These are phyloP conservation scores for Heterobasidion parviporum DNA, from an alignment of 1,284 basidiomycete genomes.

Conservation along the genomic window DNA sequence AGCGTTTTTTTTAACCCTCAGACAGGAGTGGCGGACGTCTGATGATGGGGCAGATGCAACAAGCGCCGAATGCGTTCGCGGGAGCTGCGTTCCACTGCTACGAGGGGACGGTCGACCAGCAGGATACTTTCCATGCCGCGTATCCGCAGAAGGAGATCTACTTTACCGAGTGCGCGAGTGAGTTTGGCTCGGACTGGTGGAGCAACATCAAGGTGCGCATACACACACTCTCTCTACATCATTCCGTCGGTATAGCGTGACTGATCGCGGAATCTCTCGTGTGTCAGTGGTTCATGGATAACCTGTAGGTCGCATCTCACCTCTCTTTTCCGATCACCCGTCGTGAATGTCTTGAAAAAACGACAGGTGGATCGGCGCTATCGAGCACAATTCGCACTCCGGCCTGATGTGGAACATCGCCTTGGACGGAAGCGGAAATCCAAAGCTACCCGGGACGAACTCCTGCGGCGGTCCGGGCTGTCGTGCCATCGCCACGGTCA, in stretches of 20 bases:
- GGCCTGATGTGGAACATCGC: conserved; percentile 73
- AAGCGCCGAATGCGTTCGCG: conserved; percentile 34
- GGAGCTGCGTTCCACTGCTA: conserved; percentile 49
- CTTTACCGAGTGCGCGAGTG: conserved; percentile 46
- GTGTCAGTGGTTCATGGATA: conserved; percentile 65
- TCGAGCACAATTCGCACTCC: conserved; percentile 36
- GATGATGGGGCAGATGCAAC: conserved; percentile 26
- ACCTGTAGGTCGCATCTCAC: conserved; percentile 37
- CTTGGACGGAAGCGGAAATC: conserved; percentile 51
- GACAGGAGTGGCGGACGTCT: background rate
- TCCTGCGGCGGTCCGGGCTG: conserved; percentile 57
- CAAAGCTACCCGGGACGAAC: conserved; percentile 53
- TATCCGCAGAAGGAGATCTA: conserved; percentile 41
- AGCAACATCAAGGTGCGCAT: conserved; percentile 57
- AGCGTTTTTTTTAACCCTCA: background rate
- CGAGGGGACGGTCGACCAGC: conserved; percentile 28
- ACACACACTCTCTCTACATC: background rate
- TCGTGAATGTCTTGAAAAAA: background rate
- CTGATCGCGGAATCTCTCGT: conserved; percentile 6
- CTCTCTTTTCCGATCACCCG: background rate
- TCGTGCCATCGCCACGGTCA: conserved; percentile 56
- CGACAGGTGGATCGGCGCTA: conserved; percentile 32
- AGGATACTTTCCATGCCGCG: conserved; percentile 34
- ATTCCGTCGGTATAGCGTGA: too few species aligned
- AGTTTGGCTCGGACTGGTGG: conserved; percentile 66